Evolutionary conservation across 2,329 filamentous ascomycete species (phyloP).

Genomic region (Xylaria sp.): DNA sequence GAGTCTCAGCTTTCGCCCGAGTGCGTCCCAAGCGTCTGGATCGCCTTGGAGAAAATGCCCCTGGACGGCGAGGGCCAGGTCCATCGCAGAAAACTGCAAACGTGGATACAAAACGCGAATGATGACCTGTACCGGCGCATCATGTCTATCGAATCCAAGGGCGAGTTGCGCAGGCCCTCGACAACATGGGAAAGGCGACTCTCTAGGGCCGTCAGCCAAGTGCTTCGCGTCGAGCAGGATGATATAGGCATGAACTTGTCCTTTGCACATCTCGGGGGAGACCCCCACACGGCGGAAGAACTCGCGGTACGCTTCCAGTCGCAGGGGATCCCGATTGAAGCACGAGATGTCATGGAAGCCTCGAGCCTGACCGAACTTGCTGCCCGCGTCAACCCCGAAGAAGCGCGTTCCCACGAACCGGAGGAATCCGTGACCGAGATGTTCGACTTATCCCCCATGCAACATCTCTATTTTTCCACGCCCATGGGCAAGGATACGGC

Average conservation of each 20-base stretch:
- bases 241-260: conserved; percentile 52
- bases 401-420: conserved; percentile 39
- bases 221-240: conserved; percentile 45
- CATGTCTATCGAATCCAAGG: conserved; percentile 49
- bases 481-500: conserved; percentile 47
- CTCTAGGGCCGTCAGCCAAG: conserved; percentile 46
- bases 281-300: conserved; percentile 47
- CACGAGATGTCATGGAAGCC: conserved; percentile 46
- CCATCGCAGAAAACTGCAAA: conserved; percentile 53
- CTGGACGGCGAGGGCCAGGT: conserved; percentile 46
- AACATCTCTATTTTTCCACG: conserved; percentile 59
- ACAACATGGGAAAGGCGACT: conserved; percentile 48
- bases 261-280: conserved; percentile 48
- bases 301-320: conserved; percentile 47
- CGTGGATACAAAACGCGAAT: conserved; percentile 60
- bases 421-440: conserved; percentile 43
- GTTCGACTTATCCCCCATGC: conserved; percentile 59
- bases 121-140: conserved; percentile 53
- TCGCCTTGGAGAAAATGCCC: conserved; percentile 54
- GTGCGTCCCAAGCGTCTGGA: conserved; percentile 53
- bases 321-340: conserved; percentile 46
- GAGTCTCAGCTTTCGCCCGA: conserved; percentile 45
- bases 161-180: conserved; percentile 43
- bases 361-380: conserved; percentile 48
- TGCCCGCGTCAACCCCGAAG: conserved; percentile 43